These are phyloP conservation scores for Zygoascus biomembranicola DNA, from an alignment of 805 yeast species.

Conservation along the genomic window DNA sequence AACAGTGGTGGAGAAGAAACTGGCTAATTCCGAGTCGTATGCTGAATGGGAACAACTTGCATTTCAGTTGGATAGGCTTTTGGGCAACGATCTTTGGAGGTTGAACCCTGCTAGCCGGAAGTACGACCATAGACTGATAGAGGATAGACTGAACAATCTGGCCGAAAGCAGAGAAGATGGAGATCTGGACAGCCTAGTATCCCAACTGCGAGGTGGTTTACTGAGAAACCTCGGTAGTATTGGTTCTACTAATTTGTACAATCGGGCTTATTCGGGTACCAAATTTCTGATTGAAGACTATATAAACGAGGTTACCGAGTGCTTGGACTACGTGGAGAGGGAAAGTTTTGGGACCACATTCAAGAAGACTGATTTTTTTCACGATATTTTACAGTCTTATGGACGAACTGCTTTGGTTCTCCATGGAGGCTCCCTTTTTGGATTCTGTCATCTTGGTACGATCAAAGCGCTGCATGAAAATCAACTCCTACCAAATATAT, in stretches of 20 bases:
- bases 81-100: conserved; percentile 42
- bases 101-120: conserved; percentile 72
- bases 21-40: conserved; percentile 42
- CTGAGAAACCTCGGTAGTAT: conserved; percentile 89
- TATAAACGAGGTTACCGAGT: conserved; percentile 61
- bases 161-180: conserved; percentile 50
- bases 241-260: conserved; percentile 67
- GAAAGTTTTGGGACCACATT: conserved; percentile 28
- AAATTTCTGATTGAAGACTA: conserved; percentile 83
- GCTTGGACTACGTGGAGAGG: conserved; percentile 50
- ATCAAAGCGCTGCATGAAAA: conserved; percentile 72
- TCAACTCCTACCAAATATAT: conserved; percentile 71
- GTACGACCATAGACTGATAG: conserved; percentile 77
- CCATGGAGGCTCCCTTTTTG: conserved; percentile 94
- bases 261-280: conserved; percentile 80
- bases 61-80: conserved; percentile 34
- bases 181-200: conserved; percentile 52
- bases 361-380: conserved; percentile 61
- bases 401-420: conserved; percentile 86
- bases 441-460: conserved; percentile 89
- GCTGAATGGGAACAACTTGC: conserved; percentile 57
- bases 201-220: conserved; percentile 71
- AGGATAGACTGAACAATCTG: conserved; percentile 59
- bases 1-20: conserved; percentile 15
- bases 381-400: conserved; percentile 75